Evolutionary conservation across 768 basidiomycete species (phyloP).

Genomic region (Trametes sanguinea): DNA sequence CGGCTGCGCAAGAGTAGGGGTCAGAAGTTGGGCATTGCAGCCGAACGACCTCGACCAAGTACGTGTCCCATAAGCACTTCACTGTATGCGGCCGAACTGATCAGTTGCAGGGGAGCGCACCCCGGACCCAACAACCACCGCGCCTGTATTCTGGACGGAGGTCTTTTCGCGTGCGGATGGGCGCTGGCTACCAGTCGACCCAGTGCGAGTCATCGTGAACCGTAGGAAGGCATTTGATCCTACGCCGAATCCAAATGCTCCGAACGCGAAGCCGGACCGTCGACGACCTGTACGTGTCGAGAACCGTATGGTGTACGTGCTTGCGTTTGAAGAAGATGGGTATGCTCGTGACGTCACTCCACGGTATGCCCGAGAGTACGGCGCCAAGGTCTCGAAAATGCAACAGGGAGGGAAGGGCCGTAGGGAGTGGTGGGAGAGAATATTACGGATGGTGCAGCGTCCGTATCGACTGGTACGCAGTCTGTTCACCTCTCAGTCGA

Average conservation of each 20-base stretch:
- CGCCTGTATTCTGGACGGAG: conserved; percentile 96
- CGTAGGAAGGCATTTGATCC: conserved; percentile 84
- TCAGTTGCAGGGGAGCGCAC: conserved; percentile 26
- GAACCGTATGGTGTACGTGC: conserved; percentile 90
- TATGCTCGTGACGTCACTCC: conserved; percentile 90
- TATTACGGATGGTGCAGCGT: conserved; percentile 62
- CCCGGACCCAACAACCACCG: conserved; percentile 60
- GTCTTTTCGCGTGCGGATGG: conserved; percentile 91
- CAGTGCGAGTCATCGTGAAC: conserved; percentile 77
- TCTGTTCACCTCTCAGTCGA: not conserved
- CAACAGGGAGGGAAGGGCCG: conserved; percentile 70
- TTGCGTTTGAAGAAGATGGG: conserved; percentile 94
- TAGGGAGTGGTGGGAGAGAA: conserved; percentile 83
- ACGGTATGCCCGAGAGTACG: conserved; percentile 82
- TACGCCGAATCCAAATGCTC: conserved; percentile 35
- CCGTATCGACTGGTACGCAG: conserved; percentile 78
- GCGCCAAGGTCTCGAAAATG: conserved; percentile 77
- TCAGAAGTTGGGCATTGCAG: conserved; percentile 39
- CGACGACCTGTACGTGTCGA: conserved; percentile 42
- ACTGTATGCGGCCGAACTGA: not conserved
- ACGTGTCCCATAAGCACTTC: not conserved
- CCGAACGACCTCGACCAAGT: conserved; percentile 19
- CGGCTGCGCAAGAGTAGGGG: conserved; percentile 58
- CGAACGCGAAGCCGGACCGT: conserved; percentile 16
- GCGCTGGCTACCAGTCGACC: conserved; percentile 93